phyloP scores from a whole-genome alignment of 768 basidiomycete species.

The Termitomyces sp. region DNA sequence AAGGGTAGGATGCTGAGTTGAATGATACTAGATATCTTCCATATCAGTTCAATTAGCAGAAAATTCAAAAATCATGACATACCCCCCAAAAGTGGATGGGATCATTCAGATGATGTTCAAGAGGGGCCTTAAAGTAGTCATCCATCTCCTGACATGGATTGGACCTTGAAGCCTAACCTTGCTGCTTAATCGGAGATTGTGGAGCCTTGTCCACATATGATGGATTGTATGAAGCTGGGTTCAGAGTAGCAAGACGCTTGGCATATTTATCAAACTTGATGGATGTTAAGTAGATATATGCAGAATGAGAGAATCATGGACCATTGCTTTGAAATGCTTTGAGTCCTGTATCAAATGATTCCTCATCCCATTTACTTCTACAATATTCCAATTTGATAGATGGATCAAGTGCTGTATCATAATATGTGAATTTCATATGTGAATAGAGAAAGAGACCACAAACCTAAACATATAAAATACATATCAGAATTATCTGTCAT shows the following conservation, averaged over 20 bases:
- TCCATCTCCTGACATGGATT: background rate
- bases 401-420: constrained; percentile 17
- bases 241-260: background rate
- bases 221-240: background rate
- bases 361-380: constrained; percentile 14
- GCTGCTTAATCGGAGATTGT: background rate
- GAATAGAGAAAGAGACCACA: background rate
- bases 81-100: background rate
- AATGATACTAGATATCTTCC: background rate
- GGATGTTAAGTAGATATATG: too few species aligned
- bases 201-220: background rate
- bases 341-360: constrained; percentile 6
- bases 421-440: background rate
- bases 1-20: background rate
- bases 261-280: background rate
- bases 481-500: constrained; percentile 18
- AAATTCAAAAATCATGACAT: background rate
- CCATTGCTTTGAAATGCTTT: constrained; percentile 14
- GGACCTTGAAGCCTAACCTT: too few species aligned
- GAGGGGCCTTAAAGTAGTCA: background rate
- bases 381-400: constrained; percentile 18
- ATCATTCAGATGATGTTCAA: background rate
- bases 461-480: constrained; percentile 24
- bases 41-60: background rate
- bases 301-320: constrained; percentile 8